These are phyloP conservation scores for Hanseniaspora singularis DNA, from an alignment of 805 yeast species.

Conservation along the genomic window DNA sequence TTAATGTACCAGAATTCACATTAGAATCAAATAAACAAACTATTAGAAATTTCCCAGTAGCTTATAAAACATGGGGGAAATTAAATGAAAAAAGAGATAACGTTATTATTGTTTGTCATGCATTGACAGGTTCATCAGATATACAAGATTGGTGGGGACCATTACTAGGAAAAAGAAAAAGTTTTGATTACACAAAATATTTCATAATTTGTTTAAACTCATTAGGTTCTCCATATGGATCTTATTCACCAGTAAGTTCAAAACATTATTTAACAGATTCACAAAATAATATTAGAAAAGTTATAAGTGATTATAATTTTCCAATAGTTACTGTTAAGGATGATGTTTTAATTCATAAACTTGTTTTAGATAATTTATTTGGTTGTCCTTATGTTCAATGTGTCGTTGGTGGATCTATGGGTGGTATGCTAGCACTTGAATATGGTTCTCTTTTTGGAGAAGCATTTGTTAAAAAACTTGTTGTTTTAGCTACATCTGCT, in stretches of 20 bases:
- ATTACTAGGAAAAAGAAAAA: slow-evolving; percentile 53
- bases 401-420: slow-evolving; percentile 96
- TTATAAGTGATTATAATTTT: slow-evolving; percentile 83
- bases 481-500: slow-evolving; percentile 88
- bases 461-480: slow-evolving; percentile 52
- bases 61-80: slow-evolving; percentile 91
- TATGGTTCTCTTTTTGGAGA: slow-evolving; percentile 55
- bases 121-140: slow-evolving; percentile 89
- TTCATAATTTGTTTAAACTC: slow-evolving; percentile 81
- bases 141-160: slow-evolving; percentile 99
- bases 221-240: slow-evolving; percentile 94
- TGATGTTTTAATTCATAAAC: slow-evolving; percentile 67
- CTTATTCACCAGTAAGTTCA: slow-evolving; percentile 64
- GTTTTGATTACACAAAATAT: slow-evolving; percentile 82
- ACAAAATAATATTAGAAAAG: slow-evolving; percentile 60
- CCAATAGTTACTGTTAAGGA: slow-evolving; percentile 91
- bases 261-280: slow-evolving; percentile 28
- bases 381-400: slow-evolving; percentile 71
- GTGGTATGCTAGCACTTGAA: slow-evolving; percentile 91
- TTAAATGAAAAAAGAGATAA: slow-evolving; percentile 60
- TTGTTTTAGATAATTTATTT: slow-evolving; percentile 36
- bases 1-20: slow-evolving; percentile 58
- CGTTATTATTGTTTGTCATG: slow-evolving; percentile 86
- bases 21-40: slow-evolving; percentile 60
- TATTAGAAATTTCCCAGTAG: slow-evolving; percentile 68